These are phyloP conservation scores for Penicillium sp. DNA, from an alignment of 2,329 filamentous ascomycete species.

Conservation along the genomic window DNA sequence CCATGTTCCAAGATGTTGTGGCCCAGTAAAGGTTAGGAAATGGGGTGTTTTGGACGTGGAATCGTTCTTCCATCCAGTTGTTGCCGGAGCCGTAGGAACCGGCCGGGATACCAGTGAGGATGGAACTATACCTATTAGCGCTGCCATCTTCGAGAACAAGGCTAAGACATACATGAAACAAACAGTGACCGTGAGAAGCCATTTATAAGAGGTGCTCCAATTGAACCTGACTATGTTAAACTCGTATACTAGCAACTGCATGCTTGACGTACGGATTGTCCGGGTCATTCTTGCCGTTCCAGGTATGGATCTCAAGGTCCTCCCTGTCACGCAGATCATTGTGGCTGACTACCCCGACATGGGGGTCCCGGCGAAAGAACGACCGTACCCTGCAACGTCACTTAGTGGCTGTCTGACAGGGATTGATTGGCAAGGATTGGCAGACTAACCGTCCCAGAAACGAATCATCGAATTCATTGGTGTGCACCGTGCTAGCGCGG, in stretches of 20 bases:
- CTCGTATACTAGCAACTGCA: no score
- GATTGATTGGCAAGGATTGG: no score
- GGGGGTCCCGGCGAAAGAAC: conserved; percentile 20
- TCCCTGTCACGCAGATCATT: conserved; percentile 14
- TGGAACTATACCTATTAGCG: no score
- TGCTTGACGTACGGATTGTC: conserved; percentile 28
- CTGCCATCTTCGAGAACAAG: no score
- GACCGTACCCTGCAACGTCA: conserved; percentile 13
- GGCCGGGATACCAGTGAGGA: conserved; percentile 36
- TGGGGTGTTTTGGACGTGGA: conserved; percentile 29
- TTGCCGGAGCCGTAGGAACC: conserved; percentile 35
- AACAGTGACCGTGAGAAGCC: conserved; percentile 35
- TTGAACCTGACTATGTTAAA: conserved; percentile 40
- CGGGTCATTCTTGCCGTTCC: conserved; percentile 24
- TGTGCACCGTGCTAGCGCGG: no score
- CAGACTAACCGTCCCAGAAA: no score
- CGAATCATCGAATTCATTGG: no score
- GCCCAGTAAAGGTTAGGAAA: conserved; percentile 31
- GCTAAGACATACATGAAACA: conserved; percentile 32
- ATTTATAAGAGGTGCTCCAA: conserved; percentile 36
- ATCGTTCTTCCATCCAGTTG: conserved; percentile 23
- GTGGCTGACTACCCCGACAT: conserved; percentile 20
- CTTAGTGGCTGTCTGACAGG: no score
- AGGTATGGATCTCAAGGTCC: conserved; percentile 26
- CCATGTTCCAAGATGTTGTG: conserved; percentile 32